A percentile compares a stretch with the other conserved stretches of the same genome.
Conservation (phyloP, 805 yeast species). For the Ogataea trehalophila region DNA sequence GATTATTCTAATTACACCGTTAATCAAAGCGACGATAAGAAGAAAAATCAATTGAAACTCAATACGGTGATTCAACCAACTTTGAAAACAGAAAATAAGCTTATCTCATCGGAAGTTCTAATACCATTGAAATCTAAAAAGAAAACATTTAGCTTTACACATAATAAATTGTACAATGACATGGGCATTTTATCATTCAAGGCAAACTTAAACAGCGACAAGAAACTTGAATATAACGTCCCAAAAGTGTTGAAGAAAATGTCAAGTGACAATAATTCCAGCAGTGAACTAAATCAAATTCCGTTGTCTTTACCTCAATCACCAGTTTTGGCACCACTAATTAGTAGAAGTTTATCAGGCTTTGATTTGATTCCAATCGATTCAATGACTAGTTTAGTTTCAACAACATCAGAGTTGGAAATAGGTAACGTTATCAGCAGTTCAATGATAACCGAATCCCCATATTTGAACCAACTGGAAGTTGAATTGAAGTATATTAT, state of each 20-base stretch:
- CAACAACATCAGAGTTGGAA: constrained; percentile 1
- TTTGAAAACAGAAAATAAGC: neutral
- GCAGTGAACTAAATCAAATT: neutral
- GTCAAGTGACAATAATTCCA: constrained; percentile 1
- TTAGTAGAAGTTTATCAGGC: neutral
- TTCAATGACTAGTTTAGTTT: constrained; percentile 1
- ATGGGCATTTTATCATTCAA: constrained; percentile 7
- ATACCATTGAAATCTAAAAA: constrained; percentile 13
- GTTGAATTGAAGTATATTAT: constrained; percentile 11
- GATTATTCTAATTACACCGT: constrained; percentile 10
- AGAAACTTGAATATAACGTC: constrained; percentile 12
- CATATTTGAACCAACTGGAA: constrained; percentile 14
- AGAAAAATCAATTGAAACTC: constrained; percentile 11
- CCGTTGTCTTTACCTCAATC: constrained; percentile 8
- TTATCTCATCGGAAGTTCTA: neutral
- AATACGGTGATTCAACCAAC: constrained; percentile 7
- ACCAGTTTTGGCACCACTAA: constrained; percentile 9
- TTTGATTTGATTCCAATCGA: constrained; percentile 1
- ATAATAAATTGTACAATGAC: constrained; percentile 10
- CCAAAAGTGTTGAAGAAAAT: constrained; percentile 18
- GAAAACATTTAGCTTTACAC: constrained; percentile 13
- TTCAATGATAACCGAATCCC: neutral
- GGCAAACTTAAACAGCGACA: constrained; percentile 3
- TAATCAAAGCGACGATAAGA: constrained; percentile 10
- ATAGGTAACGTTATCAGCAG: constrained; percentile 7